These are phyloP conservation scores for Backusella luteola DNA, from an alignment of 192 early-diverging fungal genomes.

Conservation along the genomic window DNA sequence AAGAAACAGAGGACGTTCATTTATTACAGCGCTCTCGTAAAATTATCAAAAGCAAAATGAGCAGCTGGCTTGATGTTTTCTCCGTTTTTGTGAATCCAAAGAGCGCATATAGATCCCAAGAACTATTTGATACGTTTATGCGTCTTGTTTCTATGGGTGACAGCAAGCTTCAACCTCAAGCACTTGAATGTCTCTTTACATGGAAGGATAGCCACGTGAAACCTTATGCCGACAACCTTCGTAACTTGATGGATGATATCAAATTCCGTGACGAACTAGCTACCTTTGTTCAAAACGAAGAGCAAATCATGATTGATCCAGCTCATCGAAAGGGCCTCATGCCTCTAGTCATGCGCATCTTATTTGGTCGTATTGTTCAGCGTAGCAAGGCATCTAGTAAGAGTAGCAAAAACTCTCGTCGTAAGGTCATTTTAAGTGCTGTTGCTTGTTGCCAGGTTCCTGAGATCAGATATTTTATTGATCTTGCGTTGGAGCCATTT, in stretches of 20 bases:
- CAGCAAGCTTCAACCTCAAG: conserved; percentile 68
- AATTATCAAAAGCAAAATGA: conserved; percentile 30
- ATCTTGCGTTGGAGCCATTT: conserved; percentile 85
- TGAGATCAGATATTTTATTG: conserved; percentile 73
- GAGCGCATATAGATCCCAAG: conserved; percentile 45
- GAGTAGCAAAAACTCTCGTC: conserved; percentile 65
- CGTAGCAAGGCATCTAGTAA: conserved; percentile 75
- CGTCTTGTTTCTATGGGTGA: conserved; percentile 82
- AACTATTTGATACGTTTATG: conserved; percentile 65
- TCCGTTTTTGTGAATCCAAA: conserved; percentile 66
- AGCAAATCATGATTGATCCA: conserved; percentile 57
- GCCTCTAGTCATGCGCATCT: conserved; percentile 74
- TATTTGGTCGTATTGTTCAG: conserved; percentile 89
- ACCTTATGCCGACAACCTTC: conserved; percentile 77
- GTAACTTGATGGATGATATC: conserved; percentile 74
- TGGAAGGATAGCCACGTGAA: conserved; percentile 73
- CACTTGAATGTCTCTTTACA: conserved; percentile 81
- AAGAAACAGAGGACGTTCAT: conserved; percentile 10
- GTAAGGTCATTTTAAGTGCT: conserved; percentile 82
- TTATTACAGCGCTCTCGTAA: conserved; percentile 19
- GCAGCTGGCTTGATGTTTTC: conserved; percentile 59
- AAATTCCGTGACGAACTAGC: conserved; percentile 92
- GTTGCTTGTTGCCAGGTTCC: conserved; percentile 61
- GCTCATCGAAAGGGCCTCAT: conserved; percentile 71
- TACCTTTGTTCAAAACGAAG: conserved; percentile 66